A percentile compares a stretch with the other conserved stretches of the same genome.
phyloP scores from a whole-genome alignment of 441 rosid genomes.

The Gossypium aridum region DNA sequence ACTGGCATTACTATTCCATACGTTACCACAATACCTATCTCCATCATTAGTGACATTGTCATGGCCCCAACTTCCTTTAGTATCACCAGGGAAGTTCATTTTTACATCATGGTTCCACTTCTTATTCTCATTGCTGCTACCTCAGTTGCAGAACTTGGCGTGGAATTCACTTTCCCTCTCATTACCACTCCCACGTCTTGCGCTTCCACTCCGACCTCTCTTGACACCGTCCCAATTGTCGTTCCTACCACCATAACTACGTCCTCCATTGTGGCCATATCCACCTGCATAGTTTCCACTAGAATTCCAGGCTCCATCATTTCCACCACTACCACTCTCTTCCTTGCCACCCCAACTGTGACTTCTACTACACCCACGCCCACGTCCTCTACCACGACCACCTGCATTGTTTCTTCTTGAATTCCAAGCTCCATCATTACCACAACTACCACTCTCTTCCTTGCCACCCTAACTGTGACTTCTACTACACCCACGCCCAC shows the following conservation, averaged over 20 bases:
- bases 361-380: background rate
- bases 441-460: too few species aligned
- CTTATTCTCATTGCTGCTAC: background rate
- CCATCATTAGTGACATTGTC: background rate
- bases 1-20: background rate
- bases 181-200: background rate
- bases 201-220: background rate
- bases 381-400: background rate
- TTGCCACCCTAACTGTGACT: too few species aligned
- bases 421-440: too few species aligned
- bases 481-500: too few species aligned
- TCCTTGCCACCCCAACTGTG: conserved; percentile 2
- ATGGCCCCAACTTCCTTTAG: background rate
- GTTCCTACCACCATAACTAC: conserved; percentile 6
- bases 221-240: conserved; percentile 25
- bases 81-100: background rate
- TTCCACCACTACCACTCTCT: background rate
- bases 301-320: background rate
- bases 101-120: background rate
- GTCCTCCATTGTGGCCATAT: background rate
- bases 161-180: background rate
- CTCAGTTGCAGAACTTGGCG: background rate
- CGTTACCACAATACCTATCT: conserved; percentile 8
- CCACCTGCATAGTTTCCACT: background rate
- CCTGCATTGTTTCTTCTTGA: too few species aligned